Percentiles rank a stretch among this genome's conserved stretches.
These are phyloP conservation scores for Plasmodium inui DNA, from an alignment of 169 alveolate genomes.

Conservation along the genomic window DNA sequence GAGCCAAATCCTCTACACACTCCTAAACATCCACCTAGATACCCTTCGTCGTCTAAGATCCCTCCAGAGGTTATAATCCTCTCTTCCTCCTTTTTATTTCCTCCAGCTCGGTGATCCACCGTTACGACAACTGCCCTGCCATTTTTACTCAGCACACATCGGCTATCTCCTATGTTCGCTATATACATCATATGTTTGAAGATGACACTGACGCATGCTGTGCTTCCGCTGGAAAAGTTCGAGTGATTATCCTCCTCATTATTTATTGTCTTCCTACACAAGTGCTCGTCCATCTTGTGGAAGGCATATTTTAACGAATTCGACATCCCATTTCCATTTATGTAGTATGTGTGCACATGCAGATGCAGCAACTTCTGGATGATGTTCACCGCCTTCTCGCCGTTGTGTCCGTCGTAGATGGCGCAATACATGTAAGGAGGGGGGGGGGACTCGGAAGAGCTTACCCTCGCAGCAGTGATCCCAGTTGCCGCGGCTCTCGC, in stretches of 20 bases:
- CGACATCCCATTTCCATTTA: slow-evolving; percentile 40
- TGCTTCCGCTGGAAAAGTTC: slow-evolving; percentile 77
- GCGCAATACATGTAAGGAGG: slow-evolving; percentile 78
- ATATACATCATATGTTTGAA: slow-evolving; percentile 72
- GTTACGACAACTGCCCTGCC: slow-evolving; percentile 94
- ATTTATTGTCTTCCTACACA: slow-evolving; percentile 73
- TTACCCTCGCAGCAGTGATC: no score
- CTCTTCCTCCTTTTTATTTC: slow-evolving; percentile 90
- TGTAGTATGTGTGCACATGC: slow-evolving; percentile 64
- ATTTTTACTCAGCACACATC: slow-evolving; percentile 95
- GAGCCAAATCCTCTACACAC: slow-evolving; percentile 97
- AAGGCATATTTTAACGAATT: slow-evolving; percentile 82
- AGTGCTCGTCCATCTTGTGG: slow-evolving; percentile 79
- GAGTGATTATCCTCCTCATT: slow-evolving; percentile 81
- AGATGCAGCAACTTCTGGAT: slow-evolving; percentile 77
- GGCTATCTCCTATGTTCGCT: slow-evolving; percentile 99
- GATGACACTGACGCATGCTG: slow-evolving; percentile 72
- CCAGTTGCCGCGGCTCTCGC: no score
- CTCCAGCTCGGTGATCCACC: slow-evolving; percentile 98
- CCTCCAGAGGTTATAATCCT: slow-evolving; percentile 97
- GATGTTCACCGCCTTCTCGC: slow-evolving; percentile 82
- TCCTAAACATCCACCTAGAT: slow-evolving; percentile 96
- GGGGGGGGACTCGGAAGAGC: neutral
- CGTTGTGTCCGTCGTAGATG: slow-evolving; percentile 86
- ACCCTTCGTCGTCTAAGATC: slow-evolving; percentile 91